Percentiles rank a stretch among this genome's conserved stretches.
Conservation (phyloP, 768 basidiomycete species). For the Panellus pusillus region DNA sequence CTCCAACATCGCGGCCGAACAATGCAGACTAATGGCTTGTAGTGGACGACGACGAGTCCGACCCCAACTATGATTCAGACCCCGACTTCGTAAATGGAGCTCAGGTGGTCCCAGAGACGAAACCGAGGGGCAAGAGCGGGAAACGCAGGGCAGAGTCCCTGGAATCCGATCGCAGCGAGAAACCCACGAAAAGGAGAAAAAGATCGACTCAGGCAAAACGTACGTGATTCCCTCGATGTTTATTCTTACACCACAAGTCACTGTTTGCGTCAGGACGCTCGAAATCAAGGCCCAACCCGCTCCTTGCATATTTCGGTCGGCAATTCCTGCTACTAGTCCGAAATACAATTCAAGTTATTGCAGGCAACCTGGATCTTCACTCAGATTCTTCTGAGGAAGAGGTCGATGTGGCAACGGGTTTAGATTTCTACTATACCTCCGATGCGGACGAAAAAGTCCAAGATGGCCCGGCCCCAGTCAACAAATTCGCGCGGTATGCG, state of each 20-base stretch:
- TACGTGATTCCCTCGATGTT: neutral
- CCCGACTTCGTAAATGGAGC: slow-evolving; percentile 29
- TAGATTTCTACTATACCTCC: slow-evolving; percentile 19
- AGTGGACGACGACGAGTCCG: slow-evolving; percentile 51
- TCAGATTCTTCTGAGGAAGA: slow-evolving; percentile 43
- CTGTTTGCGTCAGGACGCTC: slow-evolving; percentile 5
- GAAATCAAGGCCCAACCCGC: slow-evolving; percentile 37
- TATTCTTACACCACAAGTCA: neutral
- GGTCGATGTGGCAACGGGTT: slow-evolving; percentile 34
- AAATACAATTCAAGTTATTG: neutral
- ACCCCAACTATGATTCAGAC: slow-evolving; percentile 31
- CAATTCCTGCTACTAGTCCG: neutral
- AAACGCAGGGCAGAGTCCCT: slow-evolving; percentile 22
- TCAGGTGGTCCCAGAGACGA: slow-evolving; percentile 31
- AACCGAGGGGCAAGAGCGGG: slow-evolving; percentile 24
- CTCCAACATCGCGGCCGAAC: neutral
- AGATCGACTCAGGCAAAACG: too few relatives aligned
- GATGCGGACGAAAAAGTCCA: slow-evolving; percentile 25
- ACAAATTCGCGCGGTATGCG: slow-evolving; percentile 2
- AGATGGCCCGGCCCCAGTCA: slow-evolving; percentile 19
- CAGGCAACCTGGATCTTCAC: slow-evolving; percentile 37
- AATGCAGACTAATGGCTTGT: neutral
- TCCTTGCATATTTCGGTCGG: slow-evolving; percentile 48
- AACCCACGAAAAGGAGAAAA: neutral
- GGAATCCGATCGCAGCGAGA: neutral